A percentile compares a stretch with the other conserved stretches of the same genome.
phyloP scores from a whole-genome alignment of 2,329 filamentous ascomycete genomes.

The Nannizziopsis barbatae region DNA sequence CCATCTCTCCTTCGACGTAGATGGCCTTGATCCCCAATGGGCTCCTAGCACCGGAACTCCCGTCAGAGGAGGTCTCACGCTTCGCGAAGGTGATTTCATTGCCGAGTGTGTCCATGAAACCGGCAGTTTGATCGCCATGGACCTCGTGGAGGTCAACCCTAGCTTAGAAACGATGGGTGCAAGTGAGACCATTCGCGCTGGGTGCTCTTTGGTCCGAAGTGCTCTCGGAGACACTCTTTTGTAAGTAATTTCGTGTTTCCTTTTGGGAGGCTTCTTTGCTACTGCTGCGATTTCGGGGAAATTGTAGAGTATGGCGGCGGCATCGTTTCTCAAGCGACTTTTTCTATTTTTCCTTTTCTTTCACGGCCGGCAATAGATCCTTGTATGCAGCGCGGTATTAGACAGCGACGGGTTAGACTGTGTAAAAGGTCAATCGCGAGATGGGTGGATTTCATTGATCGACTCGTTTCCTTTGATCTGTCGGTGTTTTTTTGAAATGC shows the following conservation, averaged over 20 bases:
- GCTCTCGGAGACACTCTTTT: slow-evolving; percentile 84
- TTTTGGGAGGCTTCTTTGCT: background rate
- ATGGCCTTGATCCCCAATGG: slow-evolving; percentile 91
- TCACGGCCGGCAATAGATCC: no score
- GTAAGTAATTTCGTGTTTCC: slow-evolving; percentile 33
- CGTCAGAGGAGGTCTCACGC: slow-evolving; percentile 80
- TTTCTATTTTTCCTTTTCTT: no score
- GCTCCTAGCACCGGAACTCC: slow-evolving; percentile 92
- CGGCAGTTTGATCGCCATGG: slow-evolving; percentile 65
- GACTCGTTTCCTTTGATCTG: no score
- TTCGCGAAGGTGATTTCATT: slow-evolving; percentile 94
- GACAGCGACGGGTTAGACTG: no score
- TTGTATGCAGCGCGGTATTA: no score
- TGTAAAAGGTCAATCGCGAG: no score
- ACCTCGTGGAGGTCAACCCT: slow-evolving; percentile 74
- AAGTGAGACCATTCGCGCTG: slow-evolving; percentile 76
- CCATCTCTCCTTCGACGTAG: slow-evolving; percentile 93
- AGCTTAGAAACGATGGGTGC: slow-evolving; percentile 59
- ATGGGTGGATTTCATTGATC: no score
- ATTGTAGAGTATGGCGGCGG: slow-evolving; percentile 5
- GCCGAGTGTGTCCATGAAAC: slow-evolving; percentile 77
- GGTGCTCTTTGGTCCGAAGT: slow-evolving; percentile 82
- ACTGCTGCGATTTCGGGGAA: slow-evolving; percentile 4
- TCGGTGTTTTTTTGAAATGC: no score
- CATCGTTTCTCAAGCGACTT: background rate